These are phyloP conservation scores for Chytriomyces confervae DNA, from an alignment of 192 early-diverging fungal genomes.

Conservation along the genomic window DNA sequence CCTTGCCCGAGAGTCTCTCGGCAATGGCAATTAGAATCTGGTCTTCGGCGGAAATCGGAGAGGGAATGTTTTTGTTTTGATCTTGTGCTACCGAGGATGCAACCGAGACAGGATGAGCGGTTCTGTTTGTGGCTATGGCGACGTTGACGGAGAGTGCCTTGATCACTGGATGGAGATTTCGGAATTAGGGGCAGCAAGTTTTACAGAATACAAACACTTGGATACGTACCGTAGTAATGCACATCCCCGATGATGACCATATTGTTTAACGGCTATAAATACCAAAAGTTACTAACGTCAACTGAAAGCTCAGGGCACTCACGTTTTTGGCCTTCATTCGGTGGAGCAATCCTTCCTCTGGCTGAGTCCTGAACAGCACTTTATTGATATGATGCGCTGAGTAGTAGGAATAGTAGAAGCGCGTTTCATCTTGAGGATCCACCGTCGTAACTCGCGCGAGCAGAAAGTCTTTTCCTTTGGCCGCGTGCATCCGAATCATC, in stretches of 20 bases:
- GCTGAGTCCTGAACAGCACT: slow-evolving; percentile 76
- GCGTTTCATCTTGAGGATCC: slow-evolving; percentile 58
- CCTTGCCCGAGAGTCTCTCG: slow-evolving; percentile 2
- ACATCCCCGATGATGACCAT: slow-evolving; percentile 77
- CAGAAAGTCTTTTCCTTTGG: slow-evolving; percentile 70
- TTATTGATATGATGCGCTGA: slow-evolving; percentile 79
- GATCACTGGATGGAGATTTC: slow-evolving; percentile 13
- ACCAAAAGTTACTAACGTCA: neutral
- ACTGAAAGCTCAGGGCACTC: slow-evolving; percentile 27
- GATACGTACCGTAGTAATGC: slow-evolving; percentile 55
- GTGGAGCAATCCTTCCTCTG: slow-evolving; percentile 74
- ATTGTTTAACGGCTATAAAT: slow-evolving; percentile 71
- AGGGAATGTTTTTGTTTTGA: neutral
- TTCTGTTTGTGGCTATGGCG: slow-evolving; percentile 21
- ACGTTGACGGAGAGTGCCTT: slow-evolving; percentile 29
- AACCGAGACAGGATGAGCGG: neutral
- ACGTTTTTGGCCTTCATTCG: slow-evolving; percentile 79
- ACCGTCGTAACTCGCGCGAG: slow-evolving; percentile 71
- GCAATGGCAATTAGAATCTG: neutral
- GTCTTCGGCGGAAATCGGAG: neutral
- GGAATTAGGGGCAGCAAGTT: neutral
- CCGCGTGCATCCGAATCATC: slow-evolving; percentile 61
- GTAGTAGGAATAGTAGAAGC: slow-evolving; percentile 72
- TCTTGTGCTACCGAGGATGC: neutral
- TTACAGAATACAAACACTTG: neutral